These are phyloP conservation scores for Colletotrichum graminicola DNA, from an alignment of 2,329 filamentous ascomycete genomes.

Conservation along the genomic window DNA sequence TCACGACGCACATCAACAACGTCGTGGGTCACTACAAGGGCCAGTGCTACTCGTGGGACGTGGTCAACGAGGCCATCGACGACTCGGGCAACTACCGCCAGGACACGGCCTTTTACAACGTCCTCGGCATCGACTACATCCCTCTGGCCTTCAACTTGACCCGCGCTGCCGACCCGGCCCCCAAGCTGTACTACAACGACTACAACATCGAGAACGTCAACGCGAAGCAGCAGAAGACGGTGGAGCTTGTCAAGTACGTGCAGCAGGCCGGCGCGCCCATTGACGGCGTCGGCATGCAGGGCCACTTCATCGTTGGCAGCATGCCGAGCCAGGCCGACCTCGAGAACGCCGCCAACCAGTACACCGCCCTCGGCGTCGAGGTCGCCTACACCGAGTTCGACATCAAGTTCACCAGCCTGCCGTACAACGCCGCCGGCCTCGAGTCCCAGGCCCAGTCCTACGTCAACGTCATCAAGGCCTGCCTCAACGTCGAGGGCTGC, in stretches of 20 bases:
- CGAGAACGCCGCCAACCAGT: slow-evolving; percentile 50
- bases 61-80: slow-evolving; percentile 63
- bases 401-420: slow-evolving; percentile 55
- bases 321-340: slow-evolving; percentile 55
- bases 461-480: slow-evolving; percentile 52
- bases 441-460: slow-evolving; percentile 63
- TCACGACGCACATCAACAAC: slow-evolving; percentile 54
- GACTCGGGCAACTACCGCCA: slow-evolving; percentile 57
- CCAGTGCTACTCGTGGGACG: slow-evolving; percentile 63
- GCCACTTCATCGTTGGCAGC: slow-evolving; percentile 60
- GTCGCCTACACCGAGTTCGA: slow-evolving; percentile 64
- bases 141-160: slow-evolving; percentile 57
- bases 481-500: slow-evolving; percentile 53
- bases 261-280: slow-evolving; percentile 58
- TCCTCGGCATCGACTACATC: slow-evolving; percentile 60
- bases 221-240: slow-evolving; percentile 51
- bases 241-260: slow-evolving; percentile 51
- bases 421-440: slow-evolving; percentile 55
- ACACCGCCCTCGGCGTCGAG: slow-evolving; percentile 56
- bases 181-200: slow-evolving; percentile 4
- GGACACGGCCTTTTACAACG: slow-evolving; percentile 55
- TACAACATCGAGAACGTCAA: slow-evolving; percentile 50
- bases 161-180: slow-evolving; percentile 38
- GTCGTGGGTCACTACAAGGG: slow-evolving; percentile 58
- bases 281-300: slow-evolving; percentile 65